A percentile compares a stretch with the other conserved stretches of the same genome.
Conservation (phyloP, 2,329 filamentous ascomycete species). For the Neopestalotiopsis clavispora region DNA sequence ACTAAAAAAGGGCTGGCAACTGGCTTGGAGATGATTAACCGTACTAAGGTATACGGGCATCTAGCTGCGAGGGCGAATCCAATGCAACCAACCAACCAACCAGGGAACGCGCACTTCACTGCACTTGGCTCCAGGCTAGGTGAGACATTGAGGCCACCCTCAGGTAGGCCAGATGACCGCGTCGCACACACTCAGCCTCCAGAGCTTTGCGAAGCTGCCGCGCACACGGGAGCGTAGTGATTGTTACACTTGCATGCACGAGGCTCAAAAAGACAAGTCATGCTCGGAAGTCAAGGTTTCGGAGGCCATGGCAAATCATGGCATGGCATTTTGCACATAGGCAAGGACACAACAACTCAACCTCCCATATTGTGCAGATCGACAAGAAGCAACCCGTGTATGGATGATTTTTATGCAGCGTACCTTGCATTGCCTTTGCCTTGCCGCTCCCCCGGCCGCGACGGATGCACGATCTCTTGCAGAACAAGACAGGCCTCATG, state of each 20-base stretch:
- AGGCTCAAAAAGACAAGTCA: constrained; percentile 13
- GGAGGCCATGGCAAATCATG: neutral
- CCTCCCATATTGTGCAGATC: constrained; percentile 2
- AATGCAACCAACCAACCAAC: neutral
- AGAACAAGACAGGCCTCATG: neutral
- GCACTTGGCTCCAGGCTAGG: constrained; percentile 3
- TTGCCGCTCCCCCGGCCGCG: constrained; percentile 4
- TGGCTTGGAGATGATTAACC: too few relatives aligned
- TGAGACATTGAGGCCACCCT: constrained; percentile 18
- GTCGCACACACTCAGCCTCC: constrained; percentile 8
- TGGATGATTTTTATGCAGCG: constrained; percentile 11
- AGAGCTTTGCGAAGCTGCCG: constrained; percentile 17
- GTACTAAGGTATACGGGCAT: neutral
- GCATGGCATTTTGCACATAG: neutral
- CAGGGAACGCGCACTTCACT: neutral
- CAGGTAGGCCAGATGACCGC: constrained; percentile 7
- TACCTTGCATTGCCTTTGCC: constrained; percentile 17
- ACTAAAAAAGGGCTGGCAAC: neutral
- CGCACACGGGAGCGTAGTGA: constrained; percentile 1
- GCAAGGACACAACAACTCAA: too few relatives aligned
- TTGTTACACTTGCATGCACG: constrained; percentile 17
- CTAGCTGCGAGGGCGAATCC: neutral
- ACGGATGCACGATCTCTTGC: neutral
- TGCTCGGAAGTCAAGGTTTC: constrained; percentile 8
- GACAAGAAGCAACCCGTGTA: constrained; percentile 1